These are phyloP conservation scores for Trichoderma semiorbis DNA, from an alignment of 2,329 filamentous ascomycete species.

Conservation along the genomic window DNA sequence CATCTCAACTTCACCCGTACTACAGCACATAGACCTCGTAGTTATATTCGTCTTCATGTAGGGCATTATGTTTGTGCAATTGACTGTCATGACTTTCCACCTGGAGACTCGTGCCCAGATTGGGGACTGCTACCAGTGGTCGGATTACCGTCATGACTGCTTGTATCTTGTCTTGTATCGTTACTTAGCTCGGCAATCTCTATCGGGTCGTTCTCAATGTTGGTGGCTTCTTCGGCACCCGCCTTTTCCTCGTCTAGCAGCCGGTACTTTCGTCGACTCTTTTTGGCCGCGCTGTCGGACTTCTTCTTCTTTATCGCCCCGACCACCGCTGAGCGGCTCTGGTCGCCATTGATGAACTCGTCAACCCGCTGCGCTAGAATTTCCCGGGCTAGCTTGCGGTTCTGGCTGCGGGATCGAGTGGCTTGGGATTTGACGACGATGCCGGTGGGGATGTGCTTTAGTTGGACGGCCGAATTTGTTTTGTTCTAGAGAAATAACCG, in stretches of 20 bases:
- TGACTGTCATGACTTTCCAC: not conserved
- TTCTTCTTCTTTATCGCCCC: conserved; percentile 61
- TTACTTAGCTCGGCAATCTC: not conserved
- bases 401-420: conserved; percentile 81
- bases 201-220: not conserved
- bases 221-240: not conserved
- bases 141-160: not conserved
- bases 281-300: conserved; percentile 75
- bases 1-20: not conserved
- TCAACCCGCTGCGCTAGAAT: conserved; percentile 75
- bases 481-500: conserved; percentile 64
- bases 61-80: not conserved
- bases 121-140: not conserved
- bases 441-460: conserved; percentile 85
- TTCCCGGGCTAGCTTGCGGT: conserved; percentile 77
- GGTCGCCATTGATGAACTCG: conserved; percentile 65
- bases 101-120: not conserved
- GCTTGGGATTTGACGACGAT: conserved; percentile 93
- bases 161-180: not conserved
- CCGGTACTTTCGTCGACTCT: conserved; percentile 75
- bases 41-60: not conserved
- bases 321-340: conserved; percentile 64
- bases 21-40: not conserved
- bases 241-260: conserved; percentile 52
- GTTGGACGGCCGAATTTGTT: conserved; percentile 89